A percentile compares a stretch with the other conserved stretches of the same genome.
Evolutionary conservation across 1,139 yeast genomes (phyloP).

Genomic region (Candida buenavistaensis): DNA sequence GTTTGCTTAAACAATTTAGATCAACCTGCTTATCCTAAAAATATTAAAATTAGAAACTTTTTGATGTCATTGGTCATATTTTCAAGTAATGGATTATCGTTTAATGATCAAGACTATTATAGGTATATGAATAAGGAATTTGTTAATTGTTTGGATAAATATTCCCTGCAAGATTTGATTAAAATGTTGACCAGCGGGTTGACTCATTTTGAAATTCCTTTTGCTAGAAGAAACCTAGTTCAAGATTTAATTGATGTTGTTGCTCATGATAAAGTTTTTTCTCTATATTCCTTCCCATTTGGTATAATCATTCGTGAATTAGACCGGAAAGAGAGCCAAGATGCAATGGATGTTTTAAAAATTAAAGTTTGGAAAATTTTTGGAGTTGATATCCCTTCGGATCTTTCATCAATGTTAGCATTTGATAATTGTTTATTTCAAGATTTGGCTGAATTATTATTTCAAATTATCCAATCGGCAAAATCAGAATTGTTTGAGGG

Average conservation of each 20-base stretch:
- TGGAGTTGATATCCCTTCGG: constrained; percentile 18
- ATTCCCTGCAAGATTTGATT: constrained; percentile 5
- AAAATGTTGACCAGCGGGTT: constrained; percentile 7
- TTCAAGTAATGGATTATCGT: constrained; percentile 1
- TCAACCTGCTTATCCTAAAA: constrained; percentile 7
- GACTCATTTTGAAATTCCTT: constrained; percentile 7
- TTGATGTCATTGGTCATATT: constrained; percentile 10
- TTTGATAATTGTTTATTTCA: constrained; percentile 11
- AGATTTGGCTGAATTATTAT: constrained; percentile 10
- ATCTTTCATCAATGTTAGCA: constrained; percentile 12
- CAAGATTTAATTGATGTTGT: constrained; percentile 11
- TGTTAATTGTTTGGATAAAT: constrained; percentile 6
- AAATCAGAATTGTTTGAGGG: background rate
- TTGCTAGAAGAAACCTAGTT: constrained; percentile 3
- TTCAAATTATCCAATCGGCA: constrained; percentile 3
- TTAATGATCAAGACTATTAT: constrained; percentile 10
- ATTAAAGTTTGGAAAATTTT: constrained; percentile 12
- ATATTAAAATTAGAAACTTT: constrained; percentile 11
- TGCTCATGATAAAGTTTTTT: constrained; percentile 13
- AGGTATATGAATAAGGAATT: constrained; percentile 8
- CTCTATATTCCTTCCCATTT: constrained; percentile 20
- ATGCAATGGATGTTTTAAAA: constrained; percentile 8
- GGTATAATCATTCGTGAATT: constrained; percentile 11
- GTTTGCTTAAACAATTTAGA: constrained; percentile 10
- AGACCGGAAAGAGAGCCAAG: background rate